Conservation (phyloP, 768 basidiomycete species). For the Boletus speciosus region DNA sequence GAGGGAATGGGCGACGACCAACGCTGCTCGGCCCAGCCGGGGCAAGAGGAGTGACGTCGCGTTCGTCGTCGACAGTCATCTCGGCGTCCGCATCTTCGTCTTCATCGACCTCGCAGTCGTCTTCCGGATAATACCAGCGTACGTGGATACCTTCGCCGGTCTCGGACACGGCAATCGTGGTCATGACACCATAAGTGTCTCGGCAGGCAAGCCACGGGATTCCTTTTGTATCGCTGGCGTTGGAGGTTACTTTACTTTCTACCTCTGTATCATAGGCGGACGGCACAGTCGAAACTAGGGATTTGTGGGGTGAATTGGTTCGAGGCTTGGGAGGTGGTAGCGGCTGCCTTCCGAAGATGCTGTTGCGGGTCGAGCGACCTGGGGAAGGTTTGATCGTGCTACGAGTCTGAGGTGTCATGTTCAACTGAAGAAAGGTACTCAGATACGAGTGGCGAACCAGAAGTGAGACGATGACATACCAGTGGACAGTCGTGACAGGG, state of each 20-base stretch:
- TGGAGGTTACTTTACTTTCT: neutral
- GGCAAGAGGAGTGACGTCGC: slow-evolving; percentile 11
- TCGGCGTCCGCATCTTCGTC: slow-evolving; percentile 1
- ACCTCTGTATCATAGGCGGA: neutral
- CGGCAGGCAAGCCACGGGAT: slow-evolving; percentile 21
- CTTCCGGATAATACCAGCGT: slow-evolving; percentile 17
- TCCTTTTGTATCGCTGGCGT: neutral
- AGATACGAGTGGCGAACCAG: neutral
- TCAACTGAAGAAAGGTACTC: neutral
- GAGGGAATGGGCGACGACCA: slow-evolving; percentile 5
- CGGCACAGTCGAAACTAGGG: neutral
- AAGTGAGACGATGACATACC: slow-evolving; percentile 1
- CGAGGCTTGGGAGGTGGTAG: slow-evolving; percentile 5
- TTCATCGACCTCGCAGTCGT: slow-evolving; percentile 5
- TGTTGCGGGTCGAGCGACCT: slow-evolving; percentile 22
- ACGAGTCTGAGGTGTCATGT: slow-evolving; percentile 29
- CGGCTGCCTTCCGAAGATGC: slow-evolving; percentile 16
- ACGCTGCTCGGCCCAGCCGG: neutral
- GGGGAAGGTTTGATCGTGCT: slow-evolving; percentile 16
- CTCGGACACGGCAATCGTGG: slow-evolving; percentile 16
- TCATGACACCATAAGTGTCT: slow-evolving; percentile 8
- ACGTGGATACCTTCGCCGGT: slow-evolving; percentile 21
- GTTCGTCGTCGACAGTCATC: slow-evolving; percentile 18
- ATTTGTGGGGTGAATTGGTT: neutral
- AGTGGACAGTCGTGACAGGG: neutral